phyloP scores from a whole-genome alignment of 768 basidiomycete genomes.

The Pulveroboletus ravenelii region DNA sequence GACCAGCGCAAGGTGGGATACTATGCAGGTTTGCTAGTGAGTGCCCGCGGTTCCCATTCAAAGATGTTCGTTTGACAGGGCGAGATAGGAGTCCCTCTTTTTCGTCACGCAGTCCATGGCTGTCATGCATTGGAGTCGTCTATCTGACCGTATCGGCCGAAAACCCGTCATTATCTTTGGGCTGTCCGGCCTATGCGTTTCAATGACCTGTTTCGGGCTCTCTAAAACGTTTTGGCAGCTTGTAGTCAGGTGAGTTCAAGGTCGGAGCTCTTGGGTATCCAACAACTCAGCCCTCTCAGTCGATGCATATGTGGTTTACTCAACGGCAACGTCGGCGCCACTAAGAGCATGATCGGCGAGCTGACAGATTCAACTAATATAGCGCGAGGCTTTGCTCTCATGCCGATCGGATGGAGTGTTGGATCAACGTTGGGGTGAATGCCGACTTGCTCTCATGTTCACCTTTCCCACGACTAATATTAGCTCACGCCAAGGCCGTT shows the following conservation, averaged over 20 bases:
- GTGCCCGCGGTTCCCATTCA: background rate
- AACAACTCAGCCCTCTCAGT: conserved; percentile 10
- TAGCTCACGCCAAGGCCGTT: conserved; percentile 21
- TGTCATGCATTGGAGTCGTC: conserved; percentile 67
- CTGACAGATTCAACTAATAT: conserved; percentile 46
- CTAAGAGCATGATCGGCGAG: conserved; percentile 63
- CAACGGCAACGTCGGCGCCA: conserved; percentile 33
- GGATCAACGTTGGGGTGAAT: conserved; percentile 34
- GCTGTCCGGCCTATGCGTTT: conserved; percentile 54
- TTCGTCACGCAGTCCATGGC: conserved; percentile 70
- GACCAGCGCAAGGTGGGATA: conserved; percentile 42
- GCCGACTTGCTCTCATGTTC: conserved; percentile 6
- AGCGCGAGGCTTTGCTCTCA: conserved; percentile 24
- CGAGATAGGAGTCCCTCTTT: conserved; percentile 63
- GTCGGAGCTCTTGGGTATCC: too few relatives aligned
- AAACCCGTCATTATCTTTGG: conserved; percentile 69
- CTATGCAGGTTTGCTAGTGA: conserved; percentile 67
- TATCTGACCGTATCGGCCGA: conserved; percentile 66
- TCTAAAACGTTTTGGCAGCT: conserved; percentile 63
- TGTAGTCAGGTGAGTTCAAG: conserved; percentile 35
- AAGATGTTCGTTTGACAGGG: background rate
- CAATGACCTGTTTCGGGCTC: conserved; percentile 69
- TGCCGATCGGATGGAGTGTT: conserved; percentile 28
- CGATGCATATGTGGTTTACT: conserved; percentile 28
- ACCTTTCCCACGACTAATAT: background rate